These are phyloP conservation scores for Fusarium mundagurra DNA, from an alignment of 2,329 filamentous ascomycete genomes.

Conservation along the genomic window DNA sequence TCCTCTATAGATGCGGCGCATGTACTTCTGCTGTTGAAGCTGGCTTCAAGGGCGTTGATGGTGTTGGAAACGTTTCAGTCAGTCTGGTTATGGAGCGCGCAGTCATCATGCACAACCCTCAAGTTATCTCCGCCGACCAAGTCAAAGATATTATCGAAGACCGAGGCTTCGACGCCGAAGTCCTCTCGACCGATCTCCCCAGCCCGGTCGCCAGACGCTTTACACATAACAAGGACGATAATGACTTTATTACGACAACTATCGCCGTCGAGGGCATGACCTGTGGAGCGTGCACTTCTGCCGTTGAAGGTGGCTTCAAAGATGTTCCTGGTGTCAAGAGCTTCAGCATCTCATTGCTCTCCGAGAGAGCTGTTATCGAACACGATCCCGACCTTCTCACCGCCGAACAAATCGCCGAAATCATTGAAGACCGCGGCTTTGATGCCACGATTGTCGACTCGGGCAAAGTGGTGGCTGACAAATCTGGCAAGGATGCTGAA, in stretches of 20 bases:
- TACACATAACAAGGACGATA: conserved; percentile 52
- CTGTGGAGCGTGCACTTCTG: conserved; percentile 88
- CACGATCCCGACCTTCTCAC: conserved; percentile 71
- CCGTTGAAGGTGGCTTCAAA: conserved; percentile 83
- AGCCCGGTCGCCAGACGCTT: conserved; percentile 58
- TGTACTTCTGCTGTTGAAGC: conserved; percentile 96
- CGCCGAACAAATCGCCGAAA: conserved; percentile 64
- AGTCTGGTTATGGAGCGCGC: conserved; percentile 95
- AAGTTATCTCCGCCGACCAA: conserved; percentile 75
- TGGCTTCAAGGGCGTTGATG: conserved; percentile 83
- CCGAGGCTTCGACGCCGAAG: conserved; percentile 87
- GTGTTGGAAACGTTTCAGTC: conserved; percentile 87
- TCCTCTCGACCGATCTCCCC: conserved; percentile 83
- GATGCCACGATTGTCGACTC: conserved; percentile 82
- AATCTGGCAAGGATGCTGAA: conserved; percentile 38
- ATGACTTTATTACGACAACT: conserved; percentile 71
- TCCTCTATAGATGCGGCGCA: conserved; percentile 78
- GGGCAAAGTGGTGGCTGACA: conserved; percentile 54
- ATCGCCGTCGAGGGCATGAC: conserved; percentile 89
- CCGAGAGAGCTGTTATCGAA: conserved; percentile 85
- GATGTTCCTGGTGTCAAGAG: conserved; percentile 76
- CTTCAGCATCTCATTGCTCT: conserved; percentile 85
- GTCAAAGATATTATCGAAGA: conserved; percentile 91
- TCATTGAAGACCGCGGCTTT: conserved; percentile 79
- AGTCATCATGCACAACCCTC: conserved; percentile 89